Evolutionary conservation across 805 yeast genomes (phyloP).

Genomic region (Yamadazyma olivae): DNA sequence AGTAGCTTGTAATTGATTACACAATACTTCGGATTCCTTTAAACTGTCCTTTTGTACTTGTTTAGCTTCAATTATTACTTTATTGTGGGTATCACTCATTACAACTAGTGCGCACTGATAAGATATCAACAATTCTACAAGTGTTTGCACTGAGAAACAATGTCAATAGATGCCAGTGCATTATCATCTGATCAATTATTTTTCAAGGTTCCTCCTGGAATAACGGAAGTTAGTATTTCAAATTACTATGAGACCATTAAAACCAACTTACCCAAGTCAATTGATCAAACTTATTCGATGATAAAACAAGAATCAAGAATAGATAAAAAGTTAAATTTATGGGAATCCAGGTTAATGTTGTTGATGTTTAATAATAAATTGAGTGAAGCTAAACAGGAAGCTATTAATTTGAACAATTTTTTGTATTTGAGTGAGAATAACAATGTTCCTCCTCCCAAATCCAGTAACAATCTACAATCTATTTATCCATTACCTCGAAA

Average conservation of each 20-base stretch:
- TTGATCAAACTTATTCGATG: conserved; percentile 7
- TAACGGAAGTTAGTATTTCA: not conserved
- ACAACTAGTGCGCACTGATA: not conserved
- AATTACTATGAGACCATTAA: conserved; percentile 2
- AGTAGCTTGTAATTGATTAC: conserved; percentile 23
- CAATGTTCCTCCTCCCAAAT: conserved; percentile 7
- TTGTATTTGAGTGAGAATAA: conserved; percentile 30
- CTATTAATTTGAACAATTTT: conserved; percentile 32
- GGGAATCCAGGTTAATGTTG: conserved; percentile 36
- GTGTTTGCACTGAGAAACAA: no score
- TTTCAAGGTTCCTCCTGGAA: conserved; percentile 1
- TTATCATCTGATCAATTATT: conserved; percentile 4
- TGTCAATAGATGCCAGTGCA: not conserved
- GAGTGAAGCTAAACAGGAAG: conserved; percentile 32
- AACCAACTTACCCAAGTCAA: not conserved
- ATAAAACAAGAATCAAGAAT: conserved; percentile 6
- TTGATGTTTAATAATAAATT: conserved; percentile 29
- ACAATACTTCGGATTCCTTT: conserved; percentile 21
- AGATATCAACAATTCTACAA: no score
- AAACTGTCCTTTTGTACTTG: conserved; percentile 27
- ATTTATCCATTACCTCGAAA: conserved; percentile 38
- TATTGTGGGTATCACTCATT: conserved; percentile 15
- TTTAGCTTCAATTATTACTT: conserved; percentile 32
- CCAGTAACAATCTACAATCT: conserved; percentile 9
- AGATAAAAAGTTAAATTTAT: conserved; percentile 19